These are phyloP conservation scores for Epipyxis sp. DNA, from an alignment of 108 stramenopile genomes.

Conservation along the genomic window DNA sequence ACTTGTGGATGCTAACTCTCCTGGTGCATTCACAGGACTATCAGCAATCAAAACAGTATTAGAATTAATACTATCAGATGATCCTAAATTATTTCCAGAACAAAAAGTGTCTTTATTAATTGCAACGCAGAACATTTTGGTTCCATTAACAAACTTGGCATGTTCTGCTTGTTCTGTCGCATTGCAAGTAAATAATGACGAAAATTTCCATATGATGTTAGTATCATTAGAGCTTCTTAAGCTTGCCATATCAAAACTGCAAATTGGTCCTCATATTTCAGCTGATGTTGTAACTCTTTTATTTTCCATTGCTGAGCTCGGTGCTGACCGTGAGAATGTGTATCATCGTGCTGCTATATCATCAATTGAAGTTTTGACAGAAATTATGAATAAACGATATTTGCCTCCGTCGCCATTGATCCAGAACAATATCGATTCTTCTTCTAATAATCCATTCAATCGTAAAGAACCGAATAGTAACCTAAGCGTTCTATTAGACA, in stretches of 20 bases:
- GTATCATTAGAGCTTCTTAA: slow-evolving; percentile 15
- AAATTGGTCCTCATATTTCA: slow-evolving; percentile 1
- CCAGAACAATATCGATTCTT: neutral
- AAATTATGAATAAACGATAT: slow-evolving; percentile 27
- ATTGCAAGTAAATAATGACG: neutral
- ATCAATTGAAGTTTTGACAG: slow-evolving; percentile 17
- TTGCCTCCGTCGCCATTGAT: neutral
- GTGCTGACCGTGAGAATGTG: neutral
- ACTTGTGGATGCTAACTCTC: neutral
- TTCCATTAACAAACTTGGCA: slow-evolving; percentile 9
- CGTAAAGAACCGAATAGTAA: neutral
- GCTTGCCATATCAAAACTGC: neutral
- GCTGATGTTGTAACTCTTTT: slow-evolving; percentile 17
- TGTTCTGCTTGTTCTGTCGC: neutral
- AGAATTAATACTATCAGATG: slow-evolving; percentile 19
- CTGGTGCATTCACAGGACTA: neutral
- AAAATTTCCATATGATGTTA: neutral
- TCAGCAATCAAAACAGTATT: slow-evolving; percentile 23
- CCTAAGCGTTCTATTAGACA: slow-evolving; percentile 13
- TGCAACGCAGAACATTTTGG: slow-evolving; percentile 5
- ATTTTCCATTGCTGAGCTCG: slow-evolving; percentile 1
- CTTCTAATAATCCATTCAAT: neutral
- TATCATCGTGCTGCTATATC: neutral
- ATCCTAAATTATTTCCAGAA: neutral
- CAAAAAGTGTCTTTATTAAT: neutral